These are phyloP conservation scores for Metschnikowia cerradonensis DNA, from an alignment of 805 yeast species.

Conservation along the genomic window DNA sequence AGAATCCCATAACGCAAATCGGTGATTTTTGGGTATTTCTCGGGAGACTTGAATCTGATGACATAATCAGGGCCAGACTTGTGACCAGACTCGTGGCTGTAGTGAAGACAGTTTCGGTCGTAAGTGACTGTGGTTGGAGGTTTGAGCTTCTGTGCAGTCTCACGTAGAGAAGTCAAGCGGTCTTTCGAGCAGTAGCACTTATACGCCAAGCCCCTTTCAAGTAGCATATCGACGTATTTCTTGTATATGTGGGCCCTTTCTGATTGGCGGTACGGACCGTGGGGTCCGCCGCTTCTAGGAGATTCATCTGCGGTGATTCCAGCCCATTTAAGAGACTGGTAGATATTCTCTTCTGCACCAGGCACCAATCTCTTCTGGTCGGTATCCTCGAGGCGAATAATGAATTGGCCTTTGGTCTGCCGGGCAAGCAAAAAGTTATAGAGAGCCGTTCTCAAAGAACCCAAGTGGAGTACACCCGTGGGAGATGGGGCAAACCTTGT, in stretches of 20 bases:
- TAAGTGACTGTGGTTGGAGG: constrained; percentile 94
- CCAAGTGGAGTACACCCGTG: constrained; percentile 91
- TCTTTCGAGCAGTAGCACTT: constrained; percentile 84
- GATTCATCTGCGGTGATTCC: constrained; percentile 79
- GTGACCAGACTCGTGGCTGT: constrained; percentile 34
- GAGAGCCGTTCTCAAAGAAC: constrained; percentile 88
- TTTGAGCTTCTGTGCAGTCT: constrained; percentile 64
- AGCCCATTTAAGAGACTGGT: constrained; percentile 74
- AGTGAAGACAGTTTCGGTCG: constrained; percentile 69
- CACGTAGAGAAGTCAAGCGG: constrained; percentile 61
- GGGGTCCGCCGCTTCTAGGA: constrained; percentile 53
- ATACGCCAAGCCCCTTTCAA: constrained; percentile 72
- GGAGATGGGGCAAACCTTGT: constrained; percentile 98
- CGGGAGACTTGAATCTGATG: constrained; percentile 76
- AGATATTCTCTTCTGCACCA: constrained; percentile 81
- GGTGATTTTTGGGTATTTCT: constrained; percentile 55
- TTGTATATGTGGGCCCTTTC: constrained; percentile 67
- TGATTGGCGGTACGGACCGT: constrained; percentile 82
- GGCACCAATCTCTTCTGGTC: constrained; percentile 74
- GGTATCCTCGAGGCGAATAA: constrained; percentile 87
- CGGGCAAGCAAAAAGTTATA: constrained; percentile 83
- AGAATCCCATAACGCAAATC: constrained; percentile 79
- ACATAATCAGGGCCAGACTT: constrained; percentile 48
- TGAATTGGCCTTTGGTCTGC: constrained; percentile 73
- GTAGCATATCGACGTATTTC: constrained; percentile 51